Evolutionary conservation across 257 asterid genomes (phyloP).

Genomic region (Nicotiana attenuata): DNA sequence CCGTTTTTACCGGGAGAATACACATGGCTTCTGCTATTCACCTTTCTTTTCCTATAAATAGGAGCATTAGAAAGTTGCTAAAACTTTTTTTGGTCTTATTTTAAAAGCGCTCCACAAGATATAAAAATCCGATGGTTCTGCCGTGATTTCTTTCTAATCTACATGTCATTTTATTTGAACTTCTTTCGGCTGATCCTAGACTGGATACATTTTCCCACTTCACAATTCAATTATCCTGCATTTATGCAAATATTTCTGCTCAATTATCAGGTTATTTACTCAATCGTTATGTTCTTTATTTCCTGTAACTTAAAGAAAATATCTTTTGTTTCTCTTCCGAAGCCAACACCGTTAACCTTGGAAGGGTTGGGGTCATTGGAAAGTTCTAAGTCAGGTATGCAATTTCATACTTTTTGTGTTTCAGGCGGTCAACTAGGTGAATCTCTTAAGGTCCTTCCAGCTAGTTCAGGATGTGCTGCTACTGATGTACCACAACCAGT

Average conservation of each 20-base stretch:
- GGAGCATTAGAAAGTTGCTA: background rate
- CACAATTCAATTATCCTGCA: background rate
- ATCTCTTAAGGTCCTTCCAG: slow-evolving; percentile 13
- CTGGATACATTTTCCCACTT: background rate
- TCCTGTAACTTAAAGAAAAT: background rate
- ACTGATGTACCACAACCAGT: slow-evolving; percentile 17
- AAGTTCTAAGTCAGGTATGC: slow-evolving; percentile 4
- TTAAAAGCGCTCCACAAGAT: background rate
- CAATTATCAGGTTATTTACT: background rate
- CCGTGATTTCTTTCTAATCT: background rate
- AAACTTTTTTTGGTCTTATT: background rate
- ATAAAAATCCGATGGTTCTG: background rate
- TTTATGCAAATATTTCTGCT: background rate
- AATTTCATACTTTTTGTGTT: background rate
- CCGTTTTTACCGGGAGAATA: background rate
- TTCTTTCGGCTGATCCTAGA: background rate
- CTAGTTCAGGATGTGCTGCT: slow-evolving; percentile 14
- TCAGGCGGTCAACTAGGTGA: slow-evolving; percentile 27
- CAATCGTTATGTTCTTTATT: background rate
- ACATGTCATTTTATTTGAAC: background rate
- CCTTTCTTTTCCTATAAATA: background rate
- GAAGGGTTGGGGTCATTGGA: slow-evolving; percentile 4
- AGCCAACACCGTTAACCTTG: background rate
- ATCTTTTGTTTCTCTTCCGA: background rate
- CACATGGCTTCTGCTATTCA: background rate